These are phyloP conservation scores for Takashimella koratensis DNA, from an alignment of 1,284 basidiomycete species.

Conservation along the genomic window DNA sequence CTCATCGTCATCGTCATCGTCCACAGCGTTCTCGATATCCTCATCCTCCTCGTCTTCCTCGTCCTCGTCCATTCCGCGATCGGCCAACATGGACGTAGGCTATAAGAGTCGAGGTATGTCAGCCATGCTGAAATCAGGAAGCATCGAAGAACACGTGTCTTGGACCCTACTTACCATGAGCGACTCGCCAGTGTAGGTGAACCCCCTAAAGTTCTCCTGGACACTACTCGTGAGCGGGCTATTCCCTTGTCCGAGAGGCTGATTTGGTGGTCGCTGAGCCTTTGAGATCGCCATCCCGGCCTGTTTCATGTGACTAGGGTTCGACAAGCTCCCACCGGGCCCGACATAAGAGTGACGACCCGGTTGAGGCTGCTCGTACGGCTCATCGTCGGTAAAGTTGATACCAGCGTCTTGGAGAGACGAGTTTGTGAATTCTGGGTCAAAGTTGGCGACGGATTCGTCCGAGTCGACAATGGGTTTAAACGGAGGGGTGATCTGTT, in stretches of 20 bases:
- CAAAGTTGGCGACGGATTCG: slow-evolving; percentile 96
- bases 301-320: slow-evolving; percentile 31
- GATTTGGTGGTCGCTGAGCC: slow-evolving; percentile 26
- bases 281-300: slow-evolving; percentile 44
- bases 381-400: slow-evolving; percentile 59
- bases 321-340: slow-evolving; percentile 42
- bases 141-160: too few relatives aligned
- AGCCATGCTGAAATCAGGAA: background rate
- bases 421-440: slow-evolving; percentile 84
- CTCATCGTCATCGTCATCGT: slow-evolving; percentile 43
- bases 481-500: slow-evolving; percentile 95
- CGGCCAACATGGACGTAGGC: slow-evolving; percentile 51
- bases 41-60: slow-evolving; percentile 49
- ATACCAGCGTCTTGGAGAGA: slow-evolving; percentile 52
- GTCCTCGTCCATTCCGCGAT: slow-evolving; percentile 46
- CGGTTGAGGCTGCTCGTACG: slow-evolving; percentile 18
- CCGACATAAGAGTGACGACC: slow-evolving; percentile 46
- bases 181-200: slow-evolving; percentile 83
- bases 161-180: slow-evolving; percentile 54
- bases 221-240: slow-evolving; percentile 79
- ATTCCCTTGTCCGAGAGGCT: slow-evolving; percentile 39
- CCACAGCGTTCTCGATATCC: slow-evolving; percentile 30
- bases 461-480: slow-evolving; percentile 98
- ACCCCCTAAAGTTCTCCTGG: slow-evolving; percentile 90
- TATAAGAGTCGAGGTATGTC: slow-evolving; percentile 4